Conservation (phyloP, 2,329 filamentous ascomycete species). For the Aspergillus quadrilineatus region DNA sequence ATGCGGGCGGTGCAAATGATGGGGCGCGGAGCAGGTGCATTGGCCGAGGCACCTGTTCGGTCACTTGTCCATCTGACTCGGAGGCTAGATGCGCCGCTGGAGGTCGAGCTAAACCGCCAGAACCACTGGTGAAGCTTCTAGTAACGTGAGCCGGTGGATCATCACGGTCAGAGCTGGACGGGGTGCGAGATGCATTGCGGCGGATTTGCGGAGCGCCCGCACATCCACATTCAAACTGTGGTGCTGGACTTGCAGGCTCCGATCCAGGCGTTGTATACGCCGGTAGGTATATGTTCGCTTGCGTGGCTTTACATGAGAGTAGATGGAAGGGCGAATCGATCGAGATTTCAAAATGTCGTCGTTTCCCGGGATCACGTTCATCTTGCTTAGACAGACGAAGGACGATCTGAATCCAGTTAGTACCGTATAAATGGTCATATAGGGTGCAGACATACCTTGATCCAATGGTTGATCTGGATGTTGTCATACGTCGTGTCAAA, state of each 20-base stretch:
- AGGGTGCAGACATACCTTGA: slow-evolving; percentile 63
- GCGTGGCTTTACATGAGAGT: slow-evolving; percentile 87
- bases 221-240: slow-evolving; percentile 63
- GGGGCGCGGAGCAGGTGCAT: slow-evolving; percentile 82
- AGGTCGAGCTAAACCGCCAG: slow-evolving; percentile 45
- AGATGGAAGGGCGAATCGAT: slow-evolving; percentile 95
- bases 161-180: slow-evolving; percentile 29
- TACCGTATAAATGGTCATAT: neutral
- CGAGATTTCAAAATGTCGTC: slow-evolving; percentile 90
- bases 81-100: slow-evolving; percentile 51
- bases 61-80: slow-evolving; percentile 47
- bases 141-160: slow-evolving; percentile 27
- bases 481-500: slow-evolving; percentile 93
- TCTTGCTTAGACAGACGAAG: slow-evolving; percentile 87
- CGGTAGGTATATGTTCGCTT: slow-evolving; percentile 81
- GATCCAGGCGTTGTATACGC: slow-evolving; percentile 66
- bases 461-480: slow-evolving; percentile 93
- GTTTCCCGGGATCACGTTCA: slow-evolving; percentile 71
- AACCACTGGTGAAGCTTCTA: slow-evolving; percentile 42
- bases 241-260: slow-evolving; percentile 53
- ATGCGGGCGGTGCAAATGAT: slow-evolving; percentile 84
- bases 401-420: slow-evolving; percentile 63
- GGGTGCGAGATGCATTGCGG: slow-evolving; percentile 28
- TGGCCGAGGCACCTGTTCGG: slow-evolving; percentile 54
- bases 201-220: slow-evolving; percentile 59